A percentile compares a stretch with the other conserved stretches of the same genome.
Evolutionary conservation across 306 rosid genomes (phyloP).

Genomic region (Fragaria nilgerrensis): DNA sequence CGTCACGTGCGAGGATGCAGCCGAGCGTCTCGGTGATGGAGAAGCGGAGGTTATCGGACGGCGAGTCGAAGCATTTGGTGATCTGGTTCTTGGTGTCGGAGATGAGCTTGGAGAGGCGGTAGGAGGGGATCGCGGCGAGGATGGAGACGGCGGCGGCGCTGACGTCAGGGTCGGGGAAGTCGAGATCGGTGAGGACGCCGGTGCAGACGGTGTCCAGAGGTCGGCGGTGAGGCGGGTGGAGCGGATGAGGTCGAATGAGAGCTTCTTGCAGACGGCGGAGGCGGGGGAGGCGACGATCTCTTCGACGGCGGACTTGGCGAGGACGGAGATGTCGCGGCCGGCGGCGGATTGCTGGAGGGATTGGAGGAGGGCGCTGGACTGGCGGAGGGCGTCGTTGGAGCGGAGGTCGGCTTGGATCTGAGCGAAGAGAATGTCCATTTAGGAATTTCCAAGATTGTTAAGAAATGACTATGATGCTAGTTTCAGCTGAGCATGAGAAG

Average conservation of each 20-base stretch:
- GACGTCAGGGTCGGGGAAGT: slow-evolving; percentile 95
- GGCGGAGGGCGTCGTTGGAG: slow-evolving; percentile 95
- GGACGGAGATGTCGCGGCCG: slow-evolving; percentile 85
- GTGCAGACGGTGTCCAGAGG: slow-evolving; percentile 83
- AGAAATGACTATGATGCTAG: not conserved
- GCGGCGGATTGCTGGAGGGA: slow-evolving; percentile 99
- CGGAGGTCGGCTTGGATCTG: slow-evolving; percentile 99
- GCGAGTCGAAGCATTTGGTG: slow-evolving; percentile 74
- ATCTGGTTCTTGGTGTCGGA: slow-evolving; percentile 78
- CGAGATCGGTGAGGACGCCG: slow-evolving; percentile 81
- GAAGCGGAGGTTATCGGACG: slow-evolving; percentile 73
- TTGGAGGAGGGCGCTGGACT: slow-evolving; percentile 88
- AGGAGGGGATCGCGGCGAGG: slow-evolving; percentile 91
- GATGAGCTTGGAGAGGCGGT: slow-evolving; percentile 69
- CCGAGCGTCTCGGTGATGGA: slow-evolving; percentile 92
- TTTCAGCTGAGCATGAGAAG: not conserved
- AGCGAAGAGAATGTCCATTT: slow-evolving; percentile 92
- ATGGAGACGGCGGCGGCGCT: slow-evolving; percentile 90
- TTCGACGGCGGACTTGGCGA: slow-evolving; percentile 89
- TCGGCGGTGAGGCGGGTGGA: slow-evolving; percentile 95
- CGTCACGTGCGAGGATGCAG: slow-evolving; percentile 90
- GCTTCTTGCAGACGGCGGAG: slow-evolving; percentile 91
- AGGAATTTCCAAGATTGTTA: not conserved
- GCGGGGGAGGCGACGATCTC: slow-evolving; percentile 98
- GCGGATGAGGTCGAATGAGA: slow-evolving; percentile 92